Evolutionary conservation across 2,329 filamentous ascomycete species (phyloP), one percentile per base, ranked within the genome.

Genomic region (Hypoxylon sp.): DNA sequence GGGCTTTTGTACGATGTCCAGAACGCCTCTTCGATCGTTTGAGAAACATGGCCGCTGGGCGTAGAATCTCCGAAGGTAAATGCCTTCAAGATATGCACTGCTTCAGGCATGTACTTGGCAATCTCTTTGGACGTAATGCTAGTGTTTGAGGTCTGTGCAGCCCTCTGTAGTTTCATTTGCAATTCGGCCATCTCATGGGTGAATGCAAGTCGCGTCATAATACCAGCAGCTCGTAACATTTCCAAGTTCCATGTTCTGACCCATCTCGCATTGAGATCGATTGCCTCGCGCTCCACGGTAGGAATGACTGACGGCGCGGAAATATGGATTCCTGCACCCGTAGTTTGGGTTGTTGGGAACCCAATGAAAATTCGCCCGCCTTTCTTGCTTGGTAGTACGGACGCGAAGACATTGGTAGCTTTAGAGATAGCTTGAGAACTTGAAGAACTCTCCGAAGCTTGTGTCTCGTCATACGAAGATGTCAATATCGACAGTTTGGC

Each of bases 311-410:
- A 97, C 1, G 94, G 95, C 0, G 95, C 95, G 11, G 94, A 98
- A 28, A 99, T 91, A 76, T 99, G 95, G 75, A 96, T 91, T 15
- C 94, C 91, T 26, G 94, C 89, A 56, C 94, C 95, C 0, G 96
- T 99, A 0, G 95, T 99, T 79, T 99, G 95, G 70, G 94, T 94
- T 1, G 95, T 99, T 2, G 95, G 94, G 74, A 99, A 99, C 0
- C 95, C 95, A 73, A 99, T 99, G 73, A 98, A 99, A 56, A 99
- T 91, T 55, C 92, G 89, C 6, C 95, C 95, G 7, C 87, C 87
- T 70, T 92, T 91, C 76, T 93, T 96, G 59, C 87, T 93, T 2
- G 95, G 95, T 4, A 98, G 79, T 0, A 99, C 94, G 1, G 94
- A 95, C 1, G 91, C 87, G 76, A 99, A 97, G 6, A 99, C 89